These are phyloP conservation scores for Amylostereum chailletii DNA, from an alignment of 1,284 basidiomycete genomes.

Conservation along the genomic window DNA sequence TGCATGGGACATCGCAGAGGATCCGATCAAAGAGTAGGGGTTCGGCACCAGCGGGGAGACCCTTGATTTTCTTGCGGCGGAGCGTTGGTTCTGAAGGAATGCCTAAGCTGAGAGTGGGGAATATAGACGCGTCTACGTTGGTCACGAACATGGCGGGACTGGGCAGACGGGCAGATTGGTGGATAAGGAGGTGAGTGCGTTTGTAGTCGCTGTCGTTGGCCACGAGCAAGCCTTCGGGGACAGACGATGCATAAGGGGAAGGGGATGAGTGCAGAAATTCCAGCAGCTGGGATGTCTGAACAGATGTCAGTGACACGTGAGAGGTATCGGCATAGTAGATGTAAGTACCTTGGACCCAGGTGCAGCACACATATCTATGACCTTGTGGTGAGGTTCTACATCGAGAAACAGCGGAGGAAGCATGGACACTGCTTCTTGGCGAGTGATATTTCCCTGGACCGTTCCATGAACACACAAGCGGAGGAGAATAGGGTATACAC, in stretches of 20 bases:
- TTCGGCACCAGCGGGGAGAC: neutral
- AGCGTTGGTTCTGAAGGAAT: neutral
- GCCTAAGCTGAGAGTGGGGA: constrained; percentile 51
- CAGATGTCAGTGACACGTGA: neutral
- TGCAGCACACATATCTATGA: constrained; percentile 98
- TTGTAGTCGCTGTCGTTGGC: constrained; percentile 93
- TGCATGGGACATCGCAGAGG: constrained; percentile 95
- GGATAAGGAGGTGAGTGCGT: constrained; percentile 94
- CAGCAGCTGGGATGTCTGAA: constrained; percentile 80
- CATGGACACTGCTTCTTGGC: constrained; percentile 99
- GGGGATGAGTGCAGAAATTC: constrained; percentile 79
- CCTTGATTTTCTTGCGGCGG: neutral
- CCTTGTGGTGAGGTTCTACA: constrained; percentile 89
- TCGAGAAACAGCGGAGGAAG: constrained; percentile 92
- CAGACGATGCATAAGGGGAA: constrained; percentile 49
- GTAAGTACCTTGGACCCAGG: constrained; percentile 83
- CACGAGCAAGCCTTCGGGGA: constrained; percentile 73
- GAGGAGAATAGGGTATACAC: constrained; percentile 19
- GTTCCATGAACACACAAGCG: neutral
- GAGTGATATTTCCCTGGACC: constrained; percentile 82
- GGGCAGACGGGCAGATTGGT: constrained; percentile 93
- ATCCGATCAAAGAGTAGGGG: constrained; percentile 86
- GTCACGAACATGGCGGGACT: constrained; percentile 92
- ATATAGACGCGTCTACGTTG: constrained; percentile 90
- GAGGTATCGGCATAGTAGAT: constrained; percentile 11